A percentile compares a stretch with the other conserved stretches of the same genome.
phyloP scores from a whole-genome alignment of 768 basidiomycete species.

The Cystofilobasidium bisporidii region DNA sequence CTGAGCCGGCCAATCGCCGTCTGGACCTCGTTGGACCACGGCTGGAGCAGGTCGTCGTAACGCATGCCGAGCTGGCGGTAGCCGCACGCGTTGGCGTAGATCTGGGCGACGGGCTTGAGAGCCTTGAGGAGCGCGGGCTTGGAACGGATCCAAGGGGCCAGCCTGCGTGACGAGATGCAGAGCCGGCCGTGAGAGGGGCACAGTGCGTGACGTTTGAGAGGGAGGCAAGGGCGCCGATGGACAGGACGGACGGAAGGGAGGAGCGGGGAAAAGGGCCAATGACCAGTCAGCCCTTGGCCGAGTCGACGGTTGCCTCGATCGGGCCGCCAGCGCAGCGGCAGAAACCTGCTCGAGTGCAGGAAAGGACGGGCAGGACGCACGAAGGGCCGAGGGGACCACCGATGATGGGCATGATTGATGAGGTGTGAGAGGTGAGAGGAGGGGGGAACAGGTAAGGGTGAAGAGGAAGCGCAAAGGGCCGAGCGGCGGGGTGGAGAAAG shows the following conservation, averaged over 20 bases:
- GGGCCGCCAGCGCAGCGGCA: not conserved
- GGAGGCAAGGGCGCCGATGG: not conserved
- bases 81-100: constrained; percentile 5
- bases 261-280: too few relatives aligned
- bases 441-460: not conserved
- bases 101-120: not conserved
- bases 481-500: too few relatives aligned
- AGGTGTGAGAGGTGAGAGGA: not conserved
- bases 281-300: too few relatives aligned
- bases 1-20: constrained; percentile 73
- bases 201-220: not conserved
- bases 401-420: constrained; percentile 1
- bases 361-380: not conserved
- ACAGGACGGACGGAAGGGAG: too few relatives aligned
- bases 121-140: constrained; percentile 2
- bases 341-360: not conserved
- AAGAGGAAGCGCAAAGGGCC: too few relatives aligned
- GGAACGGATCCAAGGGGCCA: constrained; percentile 5
- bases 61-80: constrained; percentile 7
- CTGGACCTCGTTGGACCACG: constrained; percentile 10
- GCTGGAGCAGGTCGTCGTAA: constrained; percentile 8
- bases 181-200: not conserved
- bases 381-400: constrained; percentile 8
- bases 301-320: not conserved
- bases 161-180: not conserved